A percentile compares a stretch with the other conserved stretches of the same genome.
Evolutionary conservation across 1,139 yeast species (phyloP).

Genomic region (Yamadazyma atmosphaerica): DNA sequence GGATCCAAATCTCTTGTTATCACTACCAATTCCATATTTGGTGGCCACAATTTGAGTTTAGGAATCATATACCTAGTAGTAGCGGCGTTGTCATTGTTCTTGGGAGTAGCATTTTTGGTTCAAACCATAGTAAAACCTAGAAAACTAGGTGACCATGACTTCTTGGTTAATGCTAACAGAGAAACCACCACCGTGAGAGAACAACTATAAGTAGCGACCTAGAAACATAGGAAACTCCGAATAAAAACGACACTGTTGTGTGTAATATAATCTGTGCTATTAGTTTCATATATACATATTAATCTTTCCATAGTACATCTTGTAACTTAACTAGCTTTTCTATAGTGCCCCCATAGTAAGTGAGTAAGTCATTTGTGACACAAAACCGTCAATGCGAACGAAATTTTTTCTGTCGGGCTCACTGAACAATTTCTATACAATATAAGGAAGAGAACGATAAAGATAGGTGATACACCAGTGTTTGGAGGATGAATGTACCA

Average conservation of each 20-base stretch:
- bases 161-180: constrained; percentile 21
- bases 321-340: no score
- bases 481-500: constrained; percentile 41
- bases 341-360: background rate
- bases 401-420: constrained; percentile 1
- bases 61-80: constrained; percentile 69
- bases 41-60: constrained; percentile 67
- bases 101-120: constrained; percentile 46
- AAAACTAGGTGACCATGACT: constrained; percentile 47
- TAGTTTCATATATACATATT: no score
- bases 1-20: constrained; percentile 69
- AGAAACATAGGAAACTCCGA: no score
- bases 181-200: constrained; percentile 24
- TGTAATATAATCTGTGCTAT: no score
- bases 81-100: constrained; percentile 51
- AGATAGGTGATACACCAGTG: no score
- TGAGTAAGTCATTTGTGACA: background rate
- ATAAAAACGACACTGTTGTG: no score
- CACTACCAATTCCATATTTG: constrained; percentile 66
- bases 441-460: background rate
- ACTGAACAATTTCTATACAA: background rate
- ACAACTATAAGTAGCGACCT: no score
- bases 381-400: background rate
- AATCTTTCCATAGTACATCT: no score
- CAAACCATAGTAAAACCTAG: constrained; percentile 51